These are phyloP conservation scores for Chlamydomonas urium DNA, from an alignment of 139 green algal genomes.

Conservation along the genomic window DNA sequence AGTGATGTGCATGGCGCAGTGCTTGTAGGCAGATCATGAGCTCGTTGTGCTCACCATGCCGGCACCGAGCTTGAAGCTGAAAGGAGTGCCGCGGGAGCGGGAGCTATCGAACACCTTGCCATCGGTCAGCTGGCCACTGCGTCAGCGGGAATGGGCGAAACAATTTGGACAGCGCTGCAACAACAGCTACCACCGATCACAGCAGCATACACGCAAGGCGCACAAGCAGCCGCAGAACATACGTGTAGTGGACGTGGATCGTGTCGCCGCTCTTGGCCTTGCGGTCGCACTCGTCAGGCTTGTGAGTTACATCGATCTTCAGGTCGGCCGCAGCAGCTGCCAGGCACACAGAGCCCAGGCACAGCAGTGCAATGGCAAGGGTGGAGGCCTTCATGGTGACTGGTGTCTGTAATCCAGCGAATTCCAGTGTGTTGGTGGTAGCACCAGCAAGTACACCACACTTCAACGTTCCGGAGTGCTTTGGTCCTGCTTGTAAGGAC, in stretches of 20 bases:
- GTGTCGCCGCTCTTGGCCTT: not conserved
- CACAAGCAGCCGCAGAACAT: not conserved
- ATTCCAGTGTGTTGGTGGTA: too few relatives aligned
- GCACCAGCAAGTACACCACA: too few relatives aligned
- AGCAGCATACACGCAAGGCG: not conserved
- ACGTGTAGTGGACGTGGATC: slow-evolving; percentile 7
- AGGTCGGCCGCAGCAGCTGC: not conserved
- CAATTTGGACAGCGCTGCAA: not conserved
- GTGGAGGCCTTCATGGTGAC: too few relatives aligned
- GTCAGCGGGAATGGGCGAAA: not conserved
- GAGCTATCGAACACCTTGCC: not conserved
- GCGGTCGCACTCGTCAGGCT: not conserved
- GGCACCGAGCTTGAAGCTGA: slow-evolving; percentile 1
- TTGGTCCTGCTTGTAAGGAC: too few relatives aligned
- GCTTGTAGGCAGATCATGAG: too few relatives aligned
- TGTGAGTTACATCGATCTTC: not conserved
- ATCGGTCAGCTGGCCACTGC: not conserved
- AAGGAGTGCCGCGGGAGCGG: not conserved
- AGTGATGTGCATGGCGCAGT: not conserved
- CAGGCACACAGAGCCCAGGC: too few relatives aligned
- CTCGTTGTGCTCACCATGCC: too few relatives aligned
- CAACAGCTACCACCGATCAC: not conserved
- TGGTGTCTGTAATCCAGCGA: too few relatives aligned
- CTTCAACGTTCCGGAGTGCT: too few relatives aligned
- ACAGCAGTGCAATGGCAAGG: too few relatives aligned